phyloP scores from a whole-genome alignment of 2,329 filamentous ascomycete genomes.

The Colletotrichum theobromicola region DNA sequence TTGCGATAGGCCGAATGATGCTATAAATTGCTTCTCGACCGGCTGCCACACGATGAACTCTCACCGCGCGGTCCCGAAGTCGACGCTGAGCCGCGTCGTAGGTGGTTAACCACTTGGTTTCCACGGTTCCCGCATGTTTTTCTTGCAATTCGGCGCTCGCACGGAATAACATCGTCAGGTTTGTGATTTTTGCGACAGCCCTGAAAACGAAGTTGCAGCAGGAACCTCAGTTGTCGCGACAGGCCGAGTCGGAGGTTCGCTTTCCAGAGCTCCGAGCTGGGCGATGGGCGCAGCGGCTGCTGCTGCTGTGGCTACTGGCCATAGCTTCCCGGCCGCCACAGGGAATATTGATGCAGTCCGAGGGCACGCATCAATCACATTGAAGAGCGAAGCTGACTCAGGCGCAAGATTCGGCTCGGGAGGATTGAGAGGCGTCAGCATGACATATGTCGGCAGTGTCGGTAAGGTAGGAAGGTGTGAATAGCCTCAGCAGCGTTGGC shows the following conservation, averaged over 20 bases:
- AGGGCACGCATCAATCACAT: background rate
- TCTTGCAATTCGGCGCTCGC: background rate
- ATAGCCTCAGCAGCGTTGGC: background rate
- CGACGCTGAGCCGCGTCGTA: background rate
- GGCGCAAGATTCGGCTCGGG: background rate
- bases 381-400: background rate
- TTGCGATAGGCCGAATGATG: background rate
- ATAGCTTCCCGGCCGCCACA: background rate
- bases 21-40: slow-evolving; percentile 10
- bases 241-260: background rate
- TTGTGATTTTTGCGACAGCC: background rate
- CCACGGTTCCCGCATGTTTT: background rate
- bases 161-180: background rate
- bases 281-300: background rate
- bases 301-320: background rate
- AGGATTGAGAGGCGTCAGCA: slow-evolving; percentile 3
- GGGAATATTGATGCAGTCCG: background rate
- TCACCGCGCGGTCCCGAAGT: background rate
- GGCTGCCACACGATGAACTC: slow-evolving; percentile 7
- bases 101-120: background rate
- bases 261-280: background rate
- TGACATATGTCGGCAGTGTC: background rate
- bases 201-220: background rate
- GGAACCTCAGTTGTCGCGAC: background rate
- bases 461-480: background rate